Evolutionary conservation across 2,329 filamentous ascomycete species (phyloP).

Genomic region (Cordyceps javanica): DNA sequence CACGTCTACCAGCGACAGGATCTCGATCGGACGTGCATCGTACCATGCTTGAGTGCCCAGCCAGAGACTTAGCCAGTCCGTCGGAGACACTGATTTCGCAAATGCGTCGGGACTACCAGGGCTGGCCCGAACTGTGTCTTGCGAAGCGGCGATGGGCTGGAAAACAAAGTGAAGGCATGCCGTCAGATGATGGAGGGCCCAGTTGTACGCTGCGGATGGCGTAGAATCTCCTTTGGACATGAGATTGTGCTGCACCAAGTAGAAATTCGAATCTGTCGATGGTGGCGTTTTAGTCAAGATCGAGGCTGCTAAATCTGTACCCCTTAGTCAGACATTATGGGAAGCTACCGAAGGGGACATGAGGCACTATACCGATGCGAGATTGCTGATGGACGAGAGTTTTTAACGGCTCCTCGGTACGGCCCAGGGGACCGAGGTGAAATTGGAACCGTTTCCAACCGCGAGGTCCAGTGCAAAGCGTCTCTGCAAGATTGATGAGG

Average conservation of each 20-base stretch:
- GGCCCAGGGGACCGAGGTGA: background rate
- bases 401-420: constrained; percentile 14
- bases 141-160: background rate
- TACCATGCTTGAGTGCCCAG: constrained; percentile 17
- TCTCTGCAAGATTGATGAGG: background rate
- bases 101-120: background rate
- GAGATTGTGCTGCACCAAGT: background rate
- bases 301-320: constrained; percentile 15
- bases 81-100: background rate
- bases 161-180: constrained; percentile 2
- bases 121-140: too few species aligned
- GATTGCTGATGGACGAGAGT: constrained; percentile 14
- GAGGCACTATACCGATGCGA: constrained; percentile 13
- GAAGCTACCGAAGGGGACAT: background rate
- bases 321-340: background rate
- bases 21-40: constrained; percentile 12
- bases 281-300: constrained; percentile 12
- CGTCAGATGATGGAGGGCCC: background rate
- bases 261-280: constrained; percentile 6
- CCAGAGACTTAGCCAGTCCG: constrained; percentile 16
- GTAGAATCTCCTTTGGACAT: background rate
- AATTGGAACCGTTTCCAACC: constrained; percentile 11
- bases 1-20: constrained; percentile 17
- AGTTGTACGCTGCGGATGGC: background rate
- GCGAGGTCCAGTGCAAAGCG: background rate